phyloP scores from a whole-genome alignment of 352 stramenopile genomes.

The Globisporangium spinosum region DNA sequence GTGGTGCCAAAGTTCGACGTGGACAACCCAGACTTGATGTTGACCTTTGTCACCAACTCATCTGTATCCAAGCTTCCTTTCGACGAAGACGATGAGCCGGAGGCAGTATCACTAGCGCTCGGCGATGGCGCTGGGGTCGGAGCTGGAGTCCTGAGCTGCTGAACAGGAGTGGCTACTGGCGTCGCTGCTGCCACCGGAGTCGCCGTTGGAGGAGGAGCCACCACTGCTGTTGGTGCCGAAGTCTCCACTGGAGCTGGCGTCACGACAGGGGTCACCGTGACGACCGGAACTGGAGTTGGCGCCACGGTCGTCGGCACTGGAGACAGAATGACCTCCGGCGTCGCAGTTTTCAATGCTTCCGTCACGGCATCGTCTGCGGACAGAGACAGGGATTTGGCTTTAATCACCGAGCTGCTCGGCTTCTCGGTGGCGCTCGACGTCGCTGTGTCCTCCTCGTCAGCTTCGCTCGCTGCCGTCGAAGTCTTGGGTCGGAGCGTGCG shows the following conservation, averaged over 20 bases:
- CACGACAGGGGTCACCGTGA: neutral
- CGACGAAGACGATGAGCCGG: constrained; percentile 7
- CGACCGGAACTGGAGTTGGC: neutral
- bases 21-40: constrained; percentile 20
- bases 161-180: constrained; percentile 1
- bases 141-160: constrained; percentile 3
- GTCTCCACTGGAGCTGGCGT: constrained; percentile 4
- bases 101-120: neutral
- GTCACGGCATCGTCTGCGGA: constrained; percentile 20
- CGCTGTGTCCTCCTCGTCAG: neutral
- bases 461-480: constrained; percentile 10
- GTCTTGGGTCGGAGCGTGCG: constrained; percentile 8
- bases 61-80: constrained; percentile 4
- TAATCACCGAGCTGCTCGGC: neutral
- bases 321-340: constrained; percentile 8
- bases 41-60: constrained; percentile 13
- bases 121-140: constrained; percentile 1
- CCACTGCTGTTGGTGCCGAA: constrained; percentile 4
- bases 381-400: neutral
- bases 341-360: constrained; percentile 13
- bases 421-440: neutral
- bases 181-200: neutral
- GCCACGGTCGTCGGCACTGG: constrained; percentile 5
- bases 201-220: neutral
- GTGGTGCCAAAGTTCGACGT: constrained; percentile 28